Base-by-base conservation (phyloP, 192 early-diverging fungal species). In the Linnemannia exigua region DNA sequence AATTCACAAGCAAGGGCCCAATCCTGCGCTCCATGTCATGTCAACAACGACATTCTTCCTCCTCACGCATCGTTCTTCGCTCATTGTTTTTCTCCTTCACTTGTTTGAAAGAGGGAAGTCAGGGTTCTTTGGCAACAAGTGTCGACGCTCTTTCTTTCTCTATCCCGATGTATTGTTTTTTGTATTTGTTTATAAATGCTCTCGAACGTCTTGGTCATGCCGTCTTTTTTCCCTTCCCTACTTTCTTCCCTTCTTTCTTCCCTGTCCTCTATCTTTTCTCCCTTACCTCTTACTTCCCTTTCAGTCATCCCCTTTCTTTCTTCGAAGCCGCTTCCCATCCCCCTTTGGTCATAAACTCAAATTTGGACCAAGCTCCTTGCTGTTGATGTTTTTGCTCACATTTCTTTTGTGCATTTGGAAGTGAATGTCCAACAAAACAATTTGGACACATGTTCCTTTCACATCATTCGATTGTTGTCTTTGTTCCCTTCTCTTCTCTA, bases 391-490 rank as follows among this genome's bases (percentile, higher is more conserved):
- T 25, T 15, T 63, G 28, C 58, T 63, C 58, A 14, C 58, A 63
- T 28, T 15, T 22, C 15, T 25, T 63, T 44, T 44, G n/a, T 44
- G 41, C 11, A 31, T 2, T 63, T 5, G 22, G 52, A 22, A 3
- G 20, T 8, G 22, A 61, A 61, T 7, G 19, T 6, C n/a, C 25
- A 63, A 63, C 58, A 63, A 44, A 44, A 63, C 9, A 61, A n/a
- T 31, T 63, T 63, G 58, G 28, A 63, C 58, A 63, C 58, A 63
- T 63, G 58, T 63, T 63, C 58, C 28, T 25, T 63, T 63, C 58
- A 28, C 6, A 54, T n/a, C 22, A 54, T 6, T 48, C 72, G 35
- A 9, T 73, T 31, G n/a, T n/a, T n/a, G n/a, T n/a, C n/a, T n/a
- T n/a, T n/a, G n/a, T 33, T 74, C 48, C 35, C 35, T 31, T 48